phyloP scores from a whole-genome alignment of 208 protist genomes.

The Leishmania martiniquensis region DNA sequence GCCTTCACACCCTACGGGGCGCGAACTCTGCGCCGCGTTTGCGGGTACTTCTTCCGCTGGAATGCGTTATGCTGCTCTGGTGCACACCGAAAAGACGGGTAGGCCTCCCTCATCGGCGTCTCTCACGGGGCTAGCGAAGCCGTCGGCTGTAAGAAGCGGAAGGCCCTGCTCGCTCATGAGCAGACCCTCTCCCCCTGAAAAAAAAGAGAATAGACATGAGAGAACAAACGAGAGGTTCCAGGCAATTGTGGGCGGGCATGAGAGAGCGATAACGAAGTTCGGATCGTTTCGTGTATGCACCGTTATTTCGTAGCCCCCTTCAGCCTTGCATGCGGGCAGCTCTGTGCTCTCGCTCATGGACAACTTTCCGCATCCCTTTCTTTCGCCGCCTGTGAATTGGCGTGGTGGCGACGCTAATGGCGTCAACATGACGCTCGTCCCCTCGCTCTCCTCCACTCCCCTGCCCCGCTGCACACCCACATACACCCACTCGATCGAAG shows the following conservation, averaged over 20 bases:
- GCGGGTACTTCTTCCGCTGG: no score
- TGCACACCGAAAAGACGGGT: no score
- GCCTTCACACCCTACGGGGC: no score
- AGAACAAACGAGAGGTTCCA: neutral
- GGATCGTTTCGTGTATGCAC: neutral
- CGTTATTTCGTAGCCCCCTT: no score
- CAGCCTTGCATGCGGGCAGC: no score
- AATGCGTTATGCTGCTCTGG: no score
- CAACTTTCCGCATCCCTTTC: neutral
- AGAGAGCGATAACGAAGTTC: neutral
- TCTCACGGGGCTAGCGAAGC: constrained; percentile 1
- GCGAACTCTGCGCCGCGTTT: no score
- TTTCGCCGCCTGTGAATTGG: neutral
- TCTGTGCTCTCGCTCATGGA: neutral
- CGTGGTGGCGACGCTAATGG: neutral
- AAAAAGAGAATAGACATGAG: neutral
- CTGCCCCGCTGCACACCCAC: no score
- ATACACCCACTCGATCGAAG: neutral
- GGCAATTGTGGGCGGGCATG: neutral
- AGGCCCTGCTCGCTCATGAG: neutral
- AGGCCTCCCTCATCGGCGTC: no score
- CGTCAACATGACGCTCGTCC: neutral
- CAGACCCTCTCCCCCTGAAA: neutral
- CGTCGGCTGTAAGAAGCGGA: neutral
- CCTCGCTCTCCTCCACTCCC: no score